Evolutionary conservation across 1,284 basidiomycete genomes (phyloP).

Genomic region (Ganoderma leucocontextum): DNA sequence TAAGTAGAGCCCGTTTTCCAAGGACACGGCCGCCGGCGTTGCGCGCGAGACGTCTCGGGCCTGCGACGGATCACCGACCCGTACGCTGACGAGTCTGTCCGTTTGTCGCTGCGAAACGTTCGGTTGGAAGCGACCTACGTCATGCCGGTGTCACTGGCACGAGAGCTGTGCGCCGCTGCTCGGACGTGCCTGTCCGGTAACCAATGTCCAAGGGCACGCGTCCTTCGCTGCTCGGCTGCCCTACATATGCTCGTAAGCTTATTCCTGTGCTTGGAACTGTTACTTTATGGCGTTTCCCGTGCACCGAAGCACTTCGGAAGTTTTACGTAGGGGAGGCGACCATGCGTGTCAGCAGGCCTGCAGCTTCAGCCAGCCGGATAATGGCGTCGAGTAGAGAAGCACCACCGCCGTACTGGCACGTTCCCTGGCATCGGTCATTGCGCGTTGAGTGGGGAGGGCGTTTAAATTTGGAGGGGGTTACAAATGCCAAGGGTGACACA

Average conservation of each 20-base stretch:
- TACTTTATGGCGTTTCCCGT: not conserved
- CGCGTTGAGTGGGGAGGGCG: too few relatives aligned
- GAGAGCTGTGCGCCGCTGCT: not conserved
- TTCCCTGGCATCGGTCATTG: not conserved
- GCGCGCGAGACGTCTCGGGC: not conserved
- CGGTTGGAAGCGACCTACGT: not conserved
- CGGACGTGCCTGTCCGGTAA: constrained; percentile 6
- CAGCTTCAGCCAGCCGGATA: too few relatives aligned
- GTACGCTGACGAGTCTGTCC: not conserved
- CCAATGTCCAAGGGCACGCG: not conserved
- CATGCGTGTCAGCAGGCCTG: too few relatives aligned
- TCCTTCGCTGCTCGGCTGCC: not conserved
- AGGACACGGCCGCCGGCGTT: not conserved
- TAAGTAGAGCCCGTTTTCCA: too few relatives aligned
- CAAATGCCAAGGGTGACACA: too few relatives aligned
- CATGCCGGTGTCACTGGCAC: not conserved
- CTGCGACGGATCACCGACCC: not conserved
- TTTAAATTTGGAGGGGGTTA: too few relatives aligned
- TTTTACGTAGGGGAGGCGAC: not conserved
- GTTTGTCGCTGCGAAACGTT: not conserved
- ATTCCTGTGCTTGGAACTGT: too few relatives aligned
- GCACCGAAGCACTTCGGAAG: not conserved
- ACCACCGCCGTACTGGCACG: not conserved
- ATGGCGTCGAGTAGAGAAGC: not conserved
- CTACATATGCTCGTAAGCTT: too few relatives aligned